Percentiles rank a stretch among this genome's conserved stretches.
Evolutionary conservation across 352 stramenopile species (phyloP).

Genomic region (Pythium vanterpoolii): DNA sequence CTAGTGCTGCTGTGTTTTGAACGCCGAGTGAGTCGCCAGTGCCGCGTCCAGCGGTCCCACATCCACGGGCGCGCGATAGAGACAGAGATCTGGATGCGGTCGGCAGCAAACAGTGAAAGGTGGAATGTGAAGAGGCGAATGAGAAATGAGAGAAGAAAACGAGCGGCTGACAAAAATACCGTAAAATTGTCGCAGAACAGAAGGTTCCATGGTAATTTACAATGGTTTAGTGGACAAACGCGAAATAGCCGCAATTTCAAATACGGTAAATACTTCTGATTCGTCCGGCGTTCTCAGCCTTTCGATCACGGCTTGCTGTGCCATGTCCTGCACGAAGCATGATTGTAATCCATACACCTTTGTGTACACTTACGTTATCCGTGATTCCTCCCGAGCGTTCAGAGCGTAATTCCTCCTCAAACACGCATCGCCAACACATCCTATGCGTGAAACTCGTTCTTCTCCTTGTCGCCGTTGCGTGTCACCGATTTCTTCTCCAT

Average conservation of each 20-base stretch:
- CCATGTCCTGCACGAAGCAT: neutral
- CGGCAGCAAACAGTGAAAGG: neutral
- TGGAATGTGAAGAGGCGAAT: neutral
- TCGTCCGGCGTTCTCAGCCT: too few species aligned
- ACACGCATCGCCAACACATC: too few species aligned
- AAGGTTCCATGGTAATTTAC: neutral
- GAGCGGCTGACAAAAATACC: neutral
- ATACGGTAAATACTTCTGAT: too few species aligned
- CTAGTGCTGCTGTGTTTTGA: neutral
- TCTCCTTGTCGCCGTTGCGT: conserved; percentile 1
- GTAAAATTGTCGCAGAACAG: neutral
- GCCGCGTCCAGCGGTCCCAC: conserved; percentile 20
- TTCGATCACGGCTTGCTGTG: too few species aligned
- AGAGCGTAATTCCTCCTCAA: too few species aligned
- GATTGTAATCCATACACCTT: too few species aligned
- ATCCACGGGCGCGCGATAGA: conserved; percentile 4
- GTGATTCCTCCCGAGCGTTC: neutral
- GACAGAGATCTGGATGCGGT: neutral
- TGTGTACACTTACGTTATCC: too few species aligned
- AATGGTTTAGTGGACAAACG: too few species aligned
- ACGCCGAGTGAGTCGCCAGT: conserved; percentile 12
- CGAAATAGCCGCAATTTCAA: too few species aligned
- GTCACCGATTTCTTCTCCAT: neutral
- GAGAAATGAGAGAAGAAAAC: neutral
- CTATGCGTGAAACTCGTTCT: neutral